These are phyloP conservation scores for Thelonectria olida DNA, from an alignment of 2,329 filamentous ascomycete species.

Conservation along the genomic window DNA sequence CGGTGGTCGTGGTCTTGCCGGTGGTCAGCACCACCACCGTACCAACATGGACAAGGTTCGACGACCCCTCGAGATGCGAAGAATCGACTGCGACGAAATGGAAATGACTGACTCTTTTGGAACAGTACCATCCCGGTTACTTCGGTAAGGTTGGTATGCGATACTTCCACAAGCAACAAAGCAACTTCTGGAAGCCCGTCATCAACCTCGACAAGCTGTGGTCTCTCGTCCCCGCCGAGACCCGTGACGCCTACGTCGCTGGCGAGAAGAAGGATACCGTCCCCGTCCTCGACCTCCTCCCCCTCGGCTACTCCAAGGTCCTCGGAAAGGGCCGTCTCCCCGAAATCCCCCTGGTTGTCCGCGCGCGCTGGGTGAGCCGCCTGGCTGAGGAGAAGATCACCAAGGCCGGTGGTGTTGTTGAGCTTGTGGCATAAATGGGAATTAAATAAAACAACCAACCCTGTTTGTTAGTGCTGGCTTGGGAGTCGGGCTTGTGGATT, in stretches of 20 bases:
- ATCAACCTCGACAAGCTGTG: constrained; percentile 99
- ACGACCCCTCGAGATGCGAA: constrained; percentile 58
- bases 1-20: constrained; percentile 87
- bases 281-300: constrained; percentile 96
- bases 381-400: constrained; percentile 99
- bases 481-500: constrained; percentile 46
- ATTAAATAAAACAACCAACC: constrained; percentile 54
- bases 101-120: constrained; percentile 41
- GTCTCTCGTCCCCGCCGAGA: constrained; percentile 92
- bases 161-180: constrained; percentile 95
- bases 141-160: constrained; percentile 97
- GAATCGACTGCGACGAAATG: constrained; percentile 12
- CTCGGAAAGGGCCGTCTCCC: constrained; percentile 98
- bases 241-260: constrained; percentile 89
- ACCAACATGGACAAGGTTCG: constrained; percentile 77
- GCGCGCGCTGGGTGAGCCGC: constrained; percentile 93
- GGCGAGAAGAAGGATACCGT: constrained; percentile 87
- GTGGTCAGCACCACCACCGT: constrained; percentile 92
- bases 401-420: constrained; percentile 93
- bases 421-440: constrained; percentile 90
- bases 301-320: constrained; percentile 97
- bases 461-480: constrained; percentile 20
- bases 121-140: constrained; percentile 96
- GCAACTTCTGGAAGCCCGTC: constrained; percentile 98
- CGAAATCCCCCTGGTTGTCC: constrained; percentile 91